phyloP scores from a whole-genome alignment of 2,329 filamentous ascomycete genomes.

The Chalaropsis ovoidea region DNA sequence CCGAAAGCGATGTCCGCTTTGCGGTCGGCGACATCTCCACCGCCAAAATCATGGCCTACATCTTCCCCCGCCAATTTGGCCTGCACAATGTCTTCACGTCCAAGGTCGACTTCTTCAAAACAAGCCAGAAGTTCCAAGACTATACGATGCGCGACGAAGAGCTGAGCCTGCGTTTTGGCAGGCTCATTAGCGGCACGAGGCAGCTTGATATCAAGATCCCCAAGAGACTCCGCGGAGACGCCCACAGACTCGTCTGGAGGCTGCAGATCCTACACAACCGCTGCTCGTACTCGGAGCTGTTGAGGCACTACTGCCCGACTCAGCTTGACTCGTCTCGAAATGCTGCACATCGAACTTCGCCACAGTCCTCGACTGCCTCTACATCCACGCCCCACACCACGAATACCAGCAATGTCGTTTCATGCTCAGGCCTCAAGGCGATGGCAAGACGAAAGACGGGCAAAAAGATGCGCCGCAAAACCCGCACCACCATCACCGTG shows the following conservation, averaged over 20 bases:
- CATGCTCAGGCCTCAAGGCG: neutral
- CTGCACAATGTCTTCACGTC: slow-evolving; percentile 89
- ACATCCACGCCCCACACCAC: neutral
- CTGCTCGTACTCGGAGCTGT: slow-evolving; percentile 69
- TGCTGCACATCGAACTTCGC: too few relatives aligned
- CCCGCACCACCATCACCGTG: slow-evolving; percentile 14
- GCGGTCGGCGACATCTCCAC: slow-evolving; percentile 38
- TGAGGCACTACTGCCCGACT: slow-evolving; percentile 69
- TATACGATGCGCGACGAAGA: slow-evolving; percentile 80
- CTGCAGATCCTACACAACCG: slow-evolving; percentile 60
- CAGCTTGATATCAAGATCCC: slow-evolving; percentile 38
- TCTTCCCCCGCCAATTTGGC: slow-evolving; percentile 84
- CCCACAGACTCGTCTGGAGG: slow-evolving; percentile 50
- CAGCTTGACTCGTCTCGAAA: slow-evolving; percentile 8
- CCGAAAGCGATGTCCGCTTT: neutral
- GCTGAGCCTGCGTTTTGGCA: slow-evolving; percentile 40
- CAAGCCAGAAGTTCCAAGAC: slow-evolving; percentile 66
- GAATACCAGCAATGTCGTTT: neutral
- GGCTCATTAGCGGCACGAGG: neutral
- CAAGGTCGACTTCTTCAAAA: slow-evolving; percentile 52
- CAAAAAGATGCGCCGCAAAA: neutral
- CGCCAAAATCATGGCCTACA: slow-evolving; percentile 72
- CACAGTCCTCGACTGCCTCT: neutral
- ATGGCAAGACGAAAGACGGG: slow-evolving; percentile 9
- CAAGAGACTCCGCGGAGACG: slow-evolving; percentile 56